Evolutionary conservation across 179 eudicot species (phyloP).

Genomic region (Patellifolia procumbens): DNA sequence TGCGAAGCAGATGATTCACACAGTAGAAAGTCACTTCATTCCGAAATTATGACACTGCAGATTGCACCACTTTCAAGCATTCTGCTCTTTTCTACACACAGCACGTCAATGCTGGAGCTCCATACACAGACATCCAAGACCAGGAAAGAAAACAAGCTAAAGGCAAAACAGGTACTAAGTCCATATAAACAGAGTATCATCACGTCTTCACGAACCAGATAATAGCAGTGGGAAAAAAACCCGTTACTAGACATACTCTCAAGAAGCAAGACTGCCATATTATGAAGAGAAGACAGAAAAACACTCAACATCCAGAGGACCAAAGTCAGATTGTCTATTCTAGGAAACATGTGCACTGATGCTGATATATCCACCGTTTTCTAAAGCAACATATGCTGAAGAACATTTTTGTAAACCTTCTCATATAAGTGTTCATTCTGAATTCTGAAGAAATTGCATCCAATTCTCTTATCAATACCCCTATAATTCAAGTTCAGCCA

Average conservation of each 20-base stretch:
- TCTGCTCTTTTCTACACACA: background rate
- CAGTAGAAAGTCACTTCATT: too few species aligned
- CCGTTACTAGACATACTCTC: background rate
- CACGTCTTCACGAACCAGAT: background rate
- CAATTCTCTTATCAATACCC: background rate
- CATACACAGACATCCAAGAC: background rate
- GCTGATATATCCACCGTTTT: background rate
- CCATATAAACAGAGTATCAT: background rate
- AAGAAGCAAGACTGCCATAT: background rate
- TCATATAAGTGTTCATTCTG: background rate
- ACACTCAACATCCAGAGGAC: constrained; percentile 3
- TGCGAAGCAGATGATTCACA: background rate
- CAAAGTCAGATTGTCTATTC: background rate
- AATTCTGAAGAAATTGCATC: background rate
- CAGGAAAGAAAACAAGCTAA: background rate
- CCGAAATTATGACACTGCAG: background rate
- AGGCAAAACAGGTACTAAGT: background rate
- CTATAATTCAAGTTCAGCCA: too few species aligned
- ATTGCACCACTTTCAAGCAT: constrained; percentile 4
- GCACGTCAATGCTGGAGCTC: background rate
- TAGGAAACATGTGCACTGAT: background rate
- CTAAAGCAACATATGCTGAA: background rate
- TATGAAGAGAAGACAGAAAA: background rate
- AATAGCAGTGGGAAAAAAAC: too few species aligned
- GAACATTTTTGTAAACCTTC: background rate